These are phyloP conservation scores for Saccharomycopsis sp. DNA, from an alignment of 805 yeast genomes.

Conservation along the genomic window DNA sequence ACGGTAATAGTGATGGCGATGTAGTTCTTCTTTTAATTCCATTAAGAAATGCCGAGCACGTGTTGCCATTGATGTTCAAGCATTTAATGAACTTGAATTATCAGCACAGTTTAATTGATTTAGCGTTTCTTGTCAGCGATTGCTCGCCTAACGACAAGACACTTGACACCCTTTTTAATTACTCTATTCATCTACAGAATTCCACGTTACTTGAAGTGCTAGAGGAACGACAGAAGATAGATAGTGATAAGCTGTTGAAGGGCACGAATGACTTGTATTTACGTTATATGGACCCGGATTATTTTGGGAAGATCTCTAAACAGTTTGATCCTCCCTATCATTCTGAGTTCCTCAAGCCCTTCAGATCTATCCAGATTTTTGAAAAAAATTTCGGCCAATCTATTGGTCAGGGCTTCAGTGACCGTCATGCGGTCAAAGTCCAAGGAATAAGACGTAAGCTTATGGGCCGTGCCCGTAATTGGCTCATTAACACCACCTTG, in stretches of 20 bases:
- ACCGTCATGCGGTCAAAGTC: constrained; percentile 77
- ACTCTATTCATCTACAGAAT: constrained; percentile 60
- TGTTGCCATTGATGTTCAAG: constrained; percentile 75
- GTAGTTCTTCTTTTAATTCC: constrained; percentile 68
- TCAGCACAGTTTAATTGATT: constrained; percentile 71
- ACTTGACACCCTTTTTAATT: constrained; percentile 56
- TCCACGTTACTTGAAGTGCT: constrained; percentile 53
- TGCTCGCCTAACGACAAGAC: constrained; percentile 65
- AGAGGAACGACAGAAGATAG: constrained; percentile 31
- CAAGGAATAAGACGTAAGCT: constrained; percentile 79
- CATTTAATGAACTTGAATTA: constrained; percentile 83
- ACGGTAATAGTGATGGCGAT: constrained; percentile 49
- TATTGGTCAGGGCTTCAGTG: constrained; percentile 80
- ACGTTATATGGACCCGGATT: constrained; percentile 61
- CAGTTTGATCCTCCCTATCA: constrained; percentile 68
- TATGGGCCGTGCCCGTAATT: constrained; percentile 84
- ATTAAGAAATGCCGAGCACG: constrained; percentile 69
- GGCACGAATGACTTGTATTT: constrained; percentile 61
- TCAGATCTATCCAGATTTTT: constrained; percentile 72
- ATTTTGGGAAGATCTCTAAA: constrained; percentile 47
- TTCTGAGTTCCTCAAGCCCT: constrained; percentile 55
- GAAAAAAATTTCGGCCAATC: constrained; percentile 79
- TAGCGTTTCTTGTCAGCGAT: constrained; percentile 76
- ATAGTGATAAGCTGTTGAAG: constrained; percentile 30
- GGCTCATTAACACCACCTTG: constrained; percentile 69